A percentile compares a stretch with the other conserved stretches of the same genome.
Evolutionary conservation across 2,329 filamentous ascomycete species (phyloP).

Genomic region (Colletotrichum horii): DNA sequence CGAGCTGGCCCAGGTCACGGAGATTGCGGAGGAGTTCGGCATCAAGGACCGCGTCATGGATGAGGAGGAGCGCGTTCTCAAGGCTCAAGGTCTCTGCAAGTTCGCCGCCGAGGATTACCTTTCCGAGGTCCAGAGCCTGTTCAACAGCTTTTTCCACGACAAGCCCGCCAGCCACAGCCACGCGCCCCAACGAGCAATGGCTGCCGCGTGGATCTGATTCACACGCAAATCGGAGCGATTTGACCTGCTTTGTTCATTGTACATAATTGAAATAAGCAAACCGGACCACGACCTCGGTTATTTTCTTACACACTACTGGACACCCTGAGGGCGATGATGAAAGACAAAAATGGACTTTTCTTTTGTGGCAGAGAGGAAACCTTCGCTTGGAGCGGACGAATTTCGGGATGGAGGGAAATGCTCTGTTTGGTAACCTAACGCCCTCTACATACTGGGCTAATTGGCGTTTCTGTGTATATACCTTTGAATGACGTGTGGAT

Average conservation of each 20-base stretch:
- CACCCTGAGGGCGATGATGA: background rate
- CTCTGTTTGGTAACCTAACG: background rate
- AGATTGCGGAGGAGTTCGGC: constrained; percentile 88
- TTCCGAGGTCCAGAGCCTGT: constrained; percentile 75
- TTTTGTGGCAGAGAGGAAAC: background rate
- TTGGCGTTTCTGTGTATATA: constrained; percentile 21
- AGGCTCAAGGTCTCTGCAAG: constrained; percentile 71
- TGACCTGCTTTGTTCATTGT: constrained; percentile 13
- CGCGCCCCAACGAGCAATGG: constrained; percentile 26
- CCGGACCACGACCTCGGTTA: background rate
- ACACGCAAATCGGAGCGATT: background rate
- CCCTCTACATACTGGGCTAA: background rate
- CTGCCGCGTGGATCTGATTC: constrained; percentile 55
- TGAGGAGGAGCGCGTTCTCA: constrained; percentile 76
- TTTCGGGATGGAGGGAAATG: background rate
- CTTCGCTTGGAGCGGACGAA: background rate
- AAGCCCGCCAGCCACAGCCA: constrained; percentile 26
- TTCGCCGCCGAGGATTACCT: constrained; percentile 86
- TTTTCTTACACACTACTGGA: background rate
- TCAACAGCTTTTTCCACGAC: constrained; percentile 63
- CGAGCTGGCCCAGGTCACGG: constrained; percentile 90
- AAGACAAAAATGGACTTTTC: background rate
- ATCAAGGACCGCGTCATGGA: constrained; percentile 67
- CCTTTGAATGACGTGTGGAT: constrained; percentile 19
- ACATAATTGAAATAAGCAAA: constrained; percentile 20